Percentiles rank a stretch among this genome's conserved stretches.
phyloP scores from a whole-genome alignment of 2,329 filamentous ascomycete genomes.

The Cladophialophora immunda region DNA sequence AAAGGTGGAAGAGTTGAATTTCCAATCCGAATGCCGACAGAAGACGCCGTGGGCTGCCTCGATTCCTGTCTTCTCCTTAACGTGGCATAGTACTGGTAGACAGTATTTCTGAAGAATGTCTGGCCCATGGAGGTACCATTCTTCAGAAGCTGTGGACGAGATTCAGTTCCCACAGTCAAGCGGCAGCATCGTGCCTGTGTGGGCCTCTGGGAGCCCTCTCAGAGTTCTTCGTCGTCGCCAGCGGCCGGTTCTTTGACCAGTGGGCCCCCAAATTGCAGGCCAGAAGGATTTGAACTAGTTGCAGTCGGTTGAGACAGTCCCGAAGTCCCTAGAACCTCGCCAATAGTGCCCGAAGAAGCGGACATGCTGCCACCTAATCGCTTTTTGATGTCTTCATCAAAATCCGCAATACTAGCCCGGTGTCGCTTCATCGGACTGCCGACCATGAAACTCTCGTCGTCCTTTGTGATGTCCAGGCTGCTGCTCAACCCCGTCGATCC shows the following conservation, averaged over 20 bases:
- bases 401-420: constrained; percentile 54
- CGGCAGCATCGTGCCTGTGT: not conserved
- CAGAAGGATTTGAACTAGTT: constrained; percentile 38
- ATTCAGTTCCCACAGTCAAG: not conserved
- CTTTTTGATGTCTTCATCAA: constrained; percentile 51
- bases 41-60: not conserved
- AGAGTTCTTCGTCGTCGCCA: constrained; percentile 42
- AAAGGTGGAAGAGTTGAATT: constrained; percentile 17
- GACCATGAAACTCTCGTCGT: constrained; percentile 46
- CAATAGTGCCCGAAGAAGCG: constrained; percentile 45
- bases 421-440: constrained; percentile 59
- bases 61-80: not conserved
- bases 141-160: not conserved
- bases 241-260: constrained; percentile 35
- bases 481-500: constrained; percentile 32
- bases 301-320: constrained; percentile 27
- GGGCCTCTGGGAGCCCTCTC: not conserved
- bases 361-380: constrained; percentile 51
- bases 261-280: constrained; percentile 40
- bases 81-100: not conserved
- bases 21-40: constrained; percentile 12
- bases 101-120: not conserved
- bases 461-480: constrained; percentile 42
- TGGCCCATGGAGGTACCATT: not conserved
- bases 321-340: constrained; percentile 42